Percentiles rank a stretch among this genome's conserved stretches.
phyloP scores from a whole-genome alignment of 352 stramenopile genomes.

The Blastocystis sp. region DNA sequence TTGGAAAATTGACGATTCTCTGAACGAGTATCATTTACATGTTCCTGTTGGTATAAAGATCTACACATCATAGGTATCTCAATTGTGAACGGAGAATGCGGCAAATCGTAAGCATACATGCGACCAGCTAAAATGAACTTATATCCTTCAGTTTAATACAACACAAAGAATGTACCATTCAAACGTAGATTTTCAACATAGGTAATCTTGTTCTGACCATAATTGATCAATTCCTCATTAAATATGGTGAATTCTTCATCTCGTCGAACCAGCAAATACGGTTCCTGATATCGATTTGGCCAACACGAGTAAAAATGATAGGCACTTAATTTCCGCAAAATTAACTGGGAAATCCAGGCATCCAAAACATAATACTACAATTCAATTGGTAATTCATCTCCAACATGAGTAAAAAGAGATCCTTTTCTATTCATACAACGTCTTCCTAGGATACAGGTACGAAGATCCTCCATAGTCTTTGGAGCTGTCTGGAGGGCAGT shows the following conservation, averaged over 20 bases:
- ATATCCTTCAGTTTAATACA: neutral
- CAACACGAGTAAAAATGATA: constrained; percentile 25
- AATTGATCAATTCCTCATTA: constrained; percentile 33
- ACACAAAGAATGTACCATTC: neutral
- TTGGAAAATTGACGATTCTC: no score
- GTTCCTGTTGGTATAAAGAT: constrained; percentile 8
- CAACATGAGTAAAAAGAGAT: constrained; percentile 34
- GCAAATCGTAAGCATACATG: constrained; percentile 10
- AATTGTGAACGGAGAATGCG: constrained; percentile 10
- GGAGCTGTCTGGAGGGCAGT: neutral
- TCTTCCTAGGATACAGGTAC: neutral
- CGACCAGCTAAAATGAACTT: constrained; percentile 10
- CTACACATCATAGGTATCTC: neutral
- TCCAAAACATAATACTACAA: neutral
- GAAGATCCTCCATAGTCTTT: neutral
- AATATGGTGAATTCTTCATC: neutral
- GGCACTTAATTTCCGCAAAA: neutral
- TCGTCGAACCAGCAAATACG: constrained; percentile 24
- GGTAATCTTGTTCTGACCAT: constrained; percentile 49
- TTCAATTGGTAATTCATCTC: neutral
- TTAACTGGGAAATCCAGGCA: neutral
- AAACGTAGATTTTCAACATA: constrained; percentile 39
- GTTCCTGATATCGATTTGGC: constrained; percentile 49
- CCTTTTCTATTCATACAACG: neutral
- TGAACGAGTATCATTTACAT: neutral